Conservation (phyloP, 192 early-diverging fungal species). For the Coemansia sp. region DNA sequence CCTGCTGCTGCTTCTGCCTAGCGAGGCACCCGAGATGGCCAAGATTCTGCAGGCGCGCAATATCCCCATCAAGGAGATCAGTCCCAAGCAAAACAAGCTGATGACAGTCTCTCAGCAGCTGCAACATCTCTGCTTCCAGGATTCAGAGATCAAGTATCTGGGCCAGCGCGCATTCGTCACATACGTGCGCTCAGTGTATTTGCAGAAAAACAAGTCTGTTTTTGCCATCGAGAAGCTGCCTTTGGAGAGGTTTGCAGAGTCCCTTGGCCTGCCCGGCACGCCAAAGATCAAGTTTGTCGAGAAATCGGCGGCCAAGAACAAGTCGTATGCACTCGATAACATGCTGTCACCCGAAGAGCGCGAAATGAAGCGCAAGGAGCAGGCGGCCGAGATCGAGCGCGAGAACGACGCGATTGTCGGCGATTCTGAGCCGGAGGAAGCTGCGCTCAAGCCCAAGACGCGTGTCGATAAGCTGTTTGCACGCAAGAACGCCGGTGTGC, state of each 20-base stretch:
- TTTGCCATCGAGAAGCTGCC: constrained; percentile 89
- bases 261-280: constrained; percentile 91
- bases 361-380: constrained; percentile 23
- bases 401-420: constrained; percentile 31
- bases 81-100: constrained; percentile 80
- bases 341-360: constrained; percentile 49
- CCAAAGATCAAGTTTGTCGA: constrained; percentile 93
- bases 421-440: constrained; percentile 17
- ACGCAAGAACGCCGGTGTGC: constrained; percentile 85
- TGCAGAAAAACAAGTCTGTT: constrained; percentile 88
- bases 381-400: constrained; percentile 24
- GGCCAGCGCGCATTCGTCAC: constrained; percentile 96
- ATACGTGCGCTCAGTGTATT: constrained; percentile 88
- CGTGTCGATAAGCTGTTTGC: constrained; percentile 92
- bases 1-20: constrained; percentile 84
- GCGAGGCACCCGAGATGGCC: constrained; percentile 84
- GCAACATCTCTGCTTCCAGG: constrained; percentile 88
- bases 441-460: constrained; percentile 55
- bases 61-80: constrained; percentile 88
- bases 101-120: constrained; percentile 78
- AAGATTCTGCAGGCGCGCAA: constrained; percentile 67
- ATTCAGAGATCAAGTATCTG: constrained; percentile 94
- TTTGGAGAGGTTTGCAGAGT: constrained; percentile 80
- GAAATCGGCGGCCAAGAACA: constrained; percentile 66
- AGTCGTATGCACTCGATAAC: constrained; percentile 57